Conservation (phyloP, 306 rosid genomes). For the Medicago lupulina region DNA sequence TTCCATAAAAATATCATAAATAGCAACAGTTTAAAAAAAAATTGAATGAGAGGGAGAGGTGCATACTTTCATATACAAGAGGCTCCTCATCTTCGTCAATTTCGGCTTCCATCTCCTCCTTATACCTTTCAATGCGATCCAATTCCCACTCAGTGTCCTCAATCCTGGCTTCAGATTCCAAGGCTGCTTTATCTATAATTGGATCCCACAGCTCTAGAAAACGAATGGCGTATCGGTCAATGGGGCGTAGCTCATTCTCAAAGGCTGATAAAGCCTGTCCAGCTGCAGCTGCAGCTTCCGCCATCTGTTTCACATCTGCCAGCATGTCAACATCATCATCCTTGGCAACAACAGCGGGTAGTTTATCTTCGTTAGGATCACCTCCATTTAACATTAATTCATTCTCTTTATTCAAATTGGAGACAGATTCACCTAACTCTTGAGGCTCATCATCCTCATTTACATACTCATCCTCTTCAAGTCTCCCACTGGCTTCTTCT, state of each 20-base stretch:
- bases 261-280: constrained; percentile 89
- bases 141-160: constrained; percentile 99
- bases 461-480: constrained; percentile 90
- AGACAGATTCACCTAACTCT: constrained; percentile 60
- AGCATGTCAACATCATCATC: constrained; percentile 94
- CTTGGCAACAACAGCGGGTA: constrained; percentile 51
- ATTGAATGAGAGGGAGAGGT: constrained; percentile 34
- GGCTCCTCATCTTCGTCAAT: constrained; percentile 99
- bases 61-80: constrained; percentile 95
- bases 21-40: constrained; percentile 4
- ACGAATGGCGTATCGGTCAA: constrained; percentile 93
- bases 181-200: constrained; percentile 79
- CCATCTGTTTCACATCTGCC: constrained; percentile 95
- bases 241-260: constrained; percentile 87
- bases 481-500: constrained; percentile 90
- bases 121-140: constrained; percentile 93
- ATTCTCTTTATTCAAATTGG: constrained; percentile 65
- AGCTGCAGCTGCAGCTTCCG: constrained; percentile 92
- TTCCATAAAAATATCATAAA: not conserved
- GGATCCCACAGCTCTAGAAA: constrained; percentile 98
- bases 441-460: constrained; percentile 89
- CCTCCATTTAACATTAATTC: constrained; percentile 47
- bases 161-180: constrained; percentile 83
- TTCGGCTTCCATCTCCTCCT: constrained; percentile 99
- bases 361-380: constrained; percentile 70